Evolutionary conservation across 768 basidiomycete species (phyloP).

Genomic region (Kwoniella sp.): DNA sequence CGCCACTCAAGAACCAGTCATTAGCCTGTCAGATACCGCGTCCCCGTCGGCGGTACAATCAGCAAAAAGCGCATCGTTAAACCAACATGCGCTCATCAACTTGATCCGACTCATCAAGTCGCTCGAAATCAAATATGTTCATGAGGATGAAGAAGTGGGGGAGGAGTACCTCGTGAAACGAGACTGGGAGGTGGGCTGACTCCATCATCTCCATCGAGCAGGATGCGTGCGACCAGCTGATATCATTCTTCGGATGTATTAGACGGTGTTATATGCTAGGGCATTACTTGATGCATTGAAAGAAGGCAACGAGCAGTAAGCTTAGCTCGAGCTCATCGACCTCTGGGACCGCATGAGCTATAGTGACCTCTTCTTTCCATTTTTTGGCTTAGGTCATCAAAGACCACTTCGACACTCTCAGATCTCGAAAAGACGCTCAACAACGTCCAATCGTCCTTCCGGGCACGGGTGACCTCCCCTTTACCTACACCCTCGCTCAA

Average conservation of each 20-base stretch:
- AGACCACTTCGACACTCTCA: conserved; percentile 2
- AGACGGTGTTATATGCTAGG: conserved; percentile 40
- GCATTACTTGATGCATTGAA: conserved; percentile 29
- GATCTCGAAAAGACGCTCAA: conserved; percentile 5
- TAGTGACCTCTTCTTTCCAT: no score
- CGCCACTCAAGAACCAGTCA: no score
- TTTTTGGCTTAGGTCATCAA: conserved; percentile 18
- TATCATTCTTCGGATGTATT: neutral
- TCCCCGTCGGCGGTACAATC: conserved; percentile 25
- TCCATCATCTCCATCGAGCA: neutral
- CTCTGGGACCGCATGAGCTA: no score
- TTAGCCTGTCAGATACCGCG: conserved; percentile 1
- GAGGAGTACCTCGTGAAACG: conserved; percentile 17
- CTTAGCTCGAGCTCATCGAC: neutral
- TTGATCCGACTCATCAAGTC: conserved; percentile 40
- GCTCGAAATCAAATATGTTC: conserved; percentile 25
- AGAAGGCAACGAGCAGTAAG: conserved; percentile 28
- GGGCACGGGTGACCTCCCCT: conserved; percentile 8
- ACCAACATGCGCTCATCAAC: conserved; percentile 47
- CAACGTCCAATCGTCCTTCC: conserved; percentile 7
- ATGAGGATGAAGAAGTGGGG: conserved; percentile 24
- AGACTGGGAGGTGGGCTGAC: conserved; percentile 42
- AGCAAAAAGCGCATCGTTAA: conserved; percentile 33
- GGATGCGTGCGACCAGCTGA: neutral
- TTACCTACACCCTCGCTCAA: conserved; percentile 17